Evolutionary conservation across 2,329 filamentous ascomycete genomes (phyloP).

Genomic region (Thielaviopsis populi): DNA sequence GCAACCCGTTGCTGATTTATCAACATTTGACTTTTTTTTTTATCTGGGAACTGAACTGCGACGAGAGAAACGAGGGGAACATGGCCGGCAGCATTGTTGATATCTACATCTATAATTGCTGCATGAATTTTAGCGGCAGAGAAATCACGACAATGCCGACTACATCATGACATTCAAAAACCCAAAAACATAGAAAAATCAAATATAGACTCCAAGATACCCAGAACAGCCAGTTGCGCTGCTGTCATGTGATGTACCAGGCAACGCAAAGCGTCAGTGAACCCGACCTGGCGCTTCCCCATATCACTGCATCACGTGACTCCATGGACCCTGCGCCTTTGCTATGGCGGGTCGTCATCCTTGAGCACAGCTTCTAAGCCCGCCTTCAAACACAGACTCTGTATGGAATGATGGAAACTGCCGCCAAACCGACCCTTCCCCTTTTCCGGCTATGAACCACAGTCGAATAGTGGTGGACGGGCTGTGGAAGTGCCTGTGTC

Average conservation of each 20-base stretch:
- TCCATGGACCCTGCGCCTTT: background rate
- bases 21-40: background rate
- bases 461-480: constrained; percentile 30
- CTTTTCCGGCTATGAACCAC: constrained; percentile 1
- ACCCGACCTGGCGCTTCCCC: background rate
- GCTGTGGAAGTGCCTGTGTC: constrained; percentile 50
- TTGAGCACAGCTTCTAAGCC: background rate
- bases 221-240: background rate
- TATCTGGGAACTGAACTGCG: background rate
- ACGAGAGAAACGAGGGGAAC: background rate
- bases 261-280: background rate
- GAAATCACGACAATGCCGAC: background rate
- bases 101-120: background rate
- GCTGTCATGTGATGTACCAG: background rate
- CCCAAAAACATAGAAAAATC: constrained; percentile 15
- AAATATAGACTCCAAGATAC: constrained; percentile 14
- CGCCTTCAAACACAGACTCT: background rate
- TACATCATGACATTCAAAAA: constrained; percentile 2
- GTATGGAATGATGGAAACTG: background rate
- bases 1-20: background rate
- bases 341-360: background rate
- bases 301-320: background rate
- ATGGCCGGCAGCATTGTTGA: background rate
- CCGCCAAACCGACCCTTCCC: background rate
- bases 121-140: background rate